Conservation (phyloP, 2,329 filamentous ascomycete species). For the Penicillium sumatraense region DNA sequence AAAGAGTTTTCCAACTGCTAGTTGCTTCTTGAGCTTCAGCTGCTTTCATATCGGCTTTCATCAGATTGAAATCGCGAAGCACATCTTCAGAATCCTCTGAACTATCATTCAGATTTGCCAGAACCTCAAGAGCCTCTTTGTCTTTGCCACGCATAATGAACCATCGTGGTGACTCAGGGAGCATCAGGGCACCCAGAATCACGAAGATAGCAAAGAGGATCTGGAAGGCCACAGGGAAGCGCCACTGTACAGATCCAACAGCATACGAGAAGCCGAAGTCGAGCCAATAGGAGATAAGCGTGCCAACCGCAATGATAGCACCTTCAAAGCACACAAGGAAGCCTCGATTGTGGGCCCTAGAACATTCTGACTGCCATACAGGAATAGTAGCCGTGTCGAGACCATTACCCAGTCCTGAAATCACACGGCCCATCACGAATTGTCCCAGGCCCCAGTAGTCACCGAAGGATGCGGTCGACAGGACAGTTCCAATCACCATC, state of each 20-base stretch:
- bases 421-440: conserved; percentile 37
- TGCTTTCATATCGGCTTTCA: conserved; percentile 49
- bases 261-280: conserved; percentile 30
- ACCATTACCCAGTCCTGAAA: conserved; percentile 37
- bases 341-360: conserved; percentile 29
- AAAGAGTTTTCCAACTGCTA: neutral
- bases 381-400: conserved; percentile 39
- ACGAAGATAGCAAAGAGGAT: conserved; percentile 40
- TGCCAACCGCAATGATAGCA: conserved; percentile 27
- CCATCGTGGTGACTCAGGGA: conserved; percentile 60
- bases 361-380: conserved; percentile 38
- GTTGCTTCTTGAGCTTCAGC: conserved; percentile 25
- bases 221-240: conserved; percentile 52
- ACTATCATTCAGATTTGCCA: conserved; percentile 50
- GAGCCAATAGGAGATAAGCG: conserved; percentile 31
- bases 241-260: conserved; percentile 38
- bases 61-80: conserved; percentile 37
- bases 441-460: conserved; percentile 30
- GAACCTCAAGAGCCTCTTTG: conserved; percentile 51
- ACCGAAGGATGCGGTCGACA: conserved; percentile 20
- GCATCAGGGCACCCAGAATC: conserved; percentile 20
- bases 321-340: conserved; percentile 32
- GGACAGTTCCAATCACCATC: conserved; percentile 26
- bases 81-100: conserved; percentile 39
- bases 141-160: conserved; percentile 56